Evolutionary conservation across 352 stramenopile species (phyloP), one percentile per base, ranked within the genome.

Genomic region (Nothophytophthora sp.): DNA sequence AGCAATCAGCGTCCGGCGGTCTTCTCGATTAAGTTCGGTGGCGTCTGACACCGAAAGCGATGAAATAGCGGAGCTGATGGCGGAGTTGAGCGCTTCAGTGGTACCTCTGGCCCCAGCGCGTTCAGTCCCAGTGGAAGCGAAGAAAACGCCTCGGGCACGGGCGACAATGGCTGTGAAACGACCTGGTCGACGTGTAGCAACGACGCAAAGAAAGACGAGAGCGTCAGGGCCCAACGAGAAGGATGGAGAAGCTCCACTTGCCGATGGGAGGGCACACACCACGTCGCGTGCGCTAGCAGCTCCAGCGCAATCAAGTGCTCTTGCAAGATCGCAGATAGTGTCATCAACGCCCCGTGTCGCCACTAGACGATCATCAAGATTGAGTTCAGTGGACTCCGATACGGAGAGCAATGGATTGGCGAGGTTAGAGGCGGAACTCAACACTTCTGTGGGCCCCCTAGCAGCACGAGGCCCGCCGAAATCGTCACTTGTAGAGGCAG

Each of bases 401-500:
- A 67, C 60, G 15, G 74, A 84, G 33, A 86, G 76, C 42, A 73
- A 86, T 44, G 64, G 67, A 8, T 36, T 85, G 16, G 60, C 57
- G 29, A 64, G 85, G 19, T 43, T 88, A 1, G 60, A 80, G 15
- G 52, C 53, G 9, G 76, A 88, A 20, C 57, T 88, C 0, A 45
- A 65, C 8, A 59, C 60, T n/a, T 39, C 49, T 3, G 34, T n/a
- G n/a, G n/a, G n/a, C n/a, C n/a, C n/a, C n/a, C n/a, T n/a, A n/a
- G n/a, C n/a, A n/a, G n/a, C n/a, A n/a, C n/a, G n/a, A n/a, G n/a
- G n/a, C n/a, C n/a, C n/a, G n/a, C n/a, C n/a, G n/a, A n/a, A n/a
- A n/a, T n/a, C n/a, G n/a, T n/a, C n/a, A n/a, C n/a, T n/a, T n/a
- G n/a, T 51, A 27, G 20, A 40, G 25, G n/a, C 41, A 3, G 28